Base-by-base conservation (phyloP, 176 grass and related monocot genomes). In the Oryza rufipogon region DNA sequence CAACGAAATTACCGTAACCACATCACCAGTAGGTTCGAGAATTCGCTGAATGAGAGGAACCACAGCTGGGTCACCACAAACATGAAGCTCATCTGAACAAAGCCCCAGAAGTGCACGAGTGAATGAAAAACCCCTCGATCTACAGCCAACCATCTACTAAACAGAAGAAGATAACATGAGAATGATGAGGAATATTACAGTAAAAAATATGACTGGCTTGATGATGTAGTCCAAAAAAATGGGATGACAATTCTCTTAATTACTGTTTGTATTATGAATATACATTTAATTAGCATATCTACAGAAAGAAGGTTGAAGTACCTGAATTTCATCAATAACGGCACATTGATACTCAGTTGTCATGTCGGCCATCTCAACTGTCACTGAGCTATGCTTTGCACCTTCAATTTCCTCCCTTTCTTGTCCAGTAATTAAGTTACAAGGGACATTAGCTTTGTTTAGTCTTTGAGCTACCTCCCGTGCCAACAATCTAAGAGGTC, bases 321-420 rank as follows among this genome's bases (percentile, higher is more conserved):
- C 96, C 96, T 98, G 96, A 85, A 98, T 95, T 90, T 98, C 96
- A 90, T 98, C 96, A 83, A 98, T 95, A 78, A 98, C 78, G 81
- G 89, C 93, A 52, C 96, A 98, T 4, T 92, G 89, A 81, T 95
- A 98, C 39, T 95, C 86, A 11, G 87, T 85, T 44, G 93, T 87
- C 73, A 95, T 41, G 78, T 95, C 91, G 89, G 93, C 89, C 86
- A 98, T 98, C 82, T 98, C 96, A 63, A 98, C 93, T 74, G 93
- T 98, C 66, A 98, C 66, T 63, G 96, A 95, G 71, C 77, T 98
- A 85, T 98, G 96, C 67, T 91, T 92, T 67, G 96, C 93, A 75
- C 91, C 89, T 42, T 93, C 91, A 76, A 94, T 84, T 83, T 95
- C 89, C 16, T 95, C 86, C 78, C 83, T 91, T 95, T 98, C 96